phyloP scores from a whole-genome alignment of 192 early-diverging fungal genomes.

The Diversispora eburnea region DNA sequence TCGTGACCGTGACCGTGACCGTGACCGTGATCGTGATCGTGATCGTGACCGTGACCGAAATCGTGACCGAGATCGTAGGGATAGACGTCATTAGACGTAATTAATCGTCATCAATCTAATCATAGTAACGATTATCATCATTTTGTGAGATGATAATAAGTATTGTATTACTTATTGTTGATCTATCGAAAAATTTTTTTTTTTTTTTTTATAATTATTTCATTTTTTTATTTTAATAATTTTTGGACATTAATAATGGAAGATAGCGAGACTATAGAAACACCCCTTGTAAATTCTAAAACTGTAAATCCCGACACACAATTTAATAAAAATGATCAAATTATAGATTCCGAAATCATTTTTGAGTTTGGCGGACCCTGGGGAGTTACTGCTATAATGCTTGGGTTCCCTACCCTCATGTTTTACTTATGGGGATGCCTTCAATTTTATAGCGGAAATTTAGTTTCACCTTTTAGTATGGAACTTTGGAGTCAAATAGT shows the following conservation, averaged over 20 bases:
- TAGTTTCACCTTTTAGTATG: conserved; percentile 45
- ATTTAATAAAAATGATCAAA: conserved; percentile 43
- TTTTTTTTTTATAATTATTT: no score
- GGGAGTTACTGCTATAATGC: conserved; percentile 67
- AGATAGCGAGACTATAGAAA: no score
- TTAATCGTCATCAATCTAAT: no score
- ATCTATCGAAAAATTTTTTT: no score
- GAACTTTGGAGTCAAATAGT: conserved; percentile 46
- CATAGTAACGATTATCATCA: no score
- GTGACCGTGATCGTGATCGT: conserved; percentile 11
- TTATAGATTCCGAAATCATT: conserved; percentile 59
- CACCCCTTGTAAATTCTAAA: no score
- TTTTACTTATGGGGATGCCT: conserved; percentile 72
- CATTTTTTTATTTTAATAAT: no score
- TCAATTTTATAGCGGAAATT: conserved; percentile 60
- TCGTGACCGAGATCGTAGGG: conserved; percentile 6
- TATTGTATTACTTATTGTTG: no score
- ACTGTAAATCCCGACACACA: background rate
- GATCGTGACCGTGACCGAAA: conserved; percentile 27
- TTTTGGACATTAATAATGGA: no score
- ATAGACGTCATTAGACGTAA: background rate
- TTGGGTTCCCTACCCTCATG: conserved; percentile 71
- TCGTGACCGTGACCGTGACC: background rate
- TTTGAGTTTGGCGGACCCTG: conserved; percentile 72
- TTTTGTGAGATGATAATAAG: no score